phyloP scores from a whole-genome alignment of 371 early-diverging fungal species.

The Circinella umbellata region DNA sequence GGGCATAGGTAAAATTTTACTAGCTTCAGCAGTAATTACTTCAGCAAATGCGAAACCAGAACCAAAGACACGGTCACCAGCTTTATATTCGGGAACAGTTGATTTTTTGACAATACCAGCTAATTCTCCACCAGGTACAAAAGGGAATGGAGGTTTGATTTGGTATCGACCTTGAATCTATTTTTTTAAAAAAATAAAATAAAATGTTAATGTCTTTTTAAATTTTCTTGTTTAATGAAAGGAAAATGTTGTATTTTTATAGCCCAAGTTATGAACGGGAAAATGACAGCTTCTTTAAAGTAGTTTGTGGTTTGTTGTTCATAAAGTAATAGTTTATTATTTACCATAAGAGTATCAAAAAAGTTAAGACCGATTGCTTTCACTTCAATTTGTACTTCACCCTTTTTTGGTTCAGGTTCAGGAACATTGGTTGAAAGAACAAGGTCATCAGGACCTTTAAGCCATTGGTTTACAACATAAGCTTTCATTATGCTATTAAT shows the following conservation, averaged over 20 bases:
- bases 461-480: constrained; percentile 72
- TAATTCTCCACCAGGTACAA: constrained; percentile 82
- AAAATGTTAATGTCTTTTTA: not conserved
- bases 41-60: constrained; percentile 74
- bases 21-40: constrained; percentile 55
- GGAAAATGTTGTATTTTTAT: no score
- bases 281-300: no score
- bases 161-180: constrained; percentile 87
- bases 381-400: constrained; percentile 72
- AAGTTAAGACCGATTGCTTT: constrained; percentile 83
- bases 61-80: constrained; percentile 85
- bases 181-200: not conserved
- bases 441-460: constrained; percentile 75
- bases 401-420: constrained; percentile 60
- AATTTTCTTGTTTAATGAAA: no score
- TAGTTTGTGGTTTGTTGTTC: no score
- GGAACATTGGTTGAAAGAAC: constrained; percentile 60
- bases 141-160: constrained; percentile 81
- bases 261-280: no score
- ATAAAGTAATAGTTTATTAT: not conserved
- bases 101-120: constrained; percentile 49
- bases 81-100: constrained; percentile 54
- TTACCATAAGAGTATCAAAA: constrained; percentile 78
- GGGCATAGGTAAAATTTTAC: constrained; percentile 68
- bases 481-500: constrained; percentile 64